A percentile compares a stretch with the other conserved stretches of the same genome.
These are phyloP conservation scores for Fonsecaea nubica DNA, from an alignment of 2,329 filamentous ascomycete genomes.

Conservation along the genomic window DNA sequence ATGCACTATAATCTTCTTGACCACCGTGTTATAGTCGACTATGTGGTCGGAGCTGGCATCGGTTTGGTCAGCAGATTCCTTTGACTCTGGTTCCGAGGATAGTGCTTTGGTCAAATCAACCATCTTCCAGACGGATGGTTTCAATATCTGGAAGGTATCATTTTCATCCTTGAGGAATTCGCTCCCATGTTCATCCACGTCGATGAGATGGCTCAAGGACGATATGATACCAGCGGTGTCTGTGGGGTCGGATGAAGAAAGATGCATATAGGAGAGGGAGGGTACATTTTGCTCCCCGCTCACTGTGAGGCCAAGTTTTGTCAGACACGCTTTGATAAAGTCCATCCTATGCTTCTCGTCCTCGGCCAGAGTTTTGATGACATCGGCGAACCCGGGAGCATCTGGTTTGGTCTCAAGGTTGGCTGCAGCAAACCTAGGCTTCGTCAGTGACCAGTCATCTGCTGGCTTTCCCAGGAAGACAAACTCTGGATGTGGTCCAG, in stretches of 20 bases:
- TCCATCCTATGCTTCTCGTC: slow-evolving; percentile 73
- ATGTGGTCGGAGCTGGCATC: slow-evolving; percentile 61
- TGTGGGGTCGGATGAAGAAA: slow-evolving; percentile 71
- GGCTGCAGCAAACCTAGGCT: slow-evolving; percentile 74
- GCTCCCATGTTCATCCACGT: slow-evolving; percentile 68
- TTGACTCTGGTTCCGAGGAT: slow-evolving; percentile 42
- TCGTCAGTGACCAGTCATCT: slow-evolving; percentile 40
- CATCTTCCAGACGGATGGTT: slow-evolving; percentile 67
- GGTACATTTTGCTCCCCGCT: slow-evolving; percentile 74
- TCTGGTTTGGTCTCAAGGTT: slow-evolving; percentile 75
- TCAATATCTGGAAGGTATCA: slow-evolving; percentile 81
- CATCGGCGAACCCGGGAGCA: slow-evolving; percentile 70
- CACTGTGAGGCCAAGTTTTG: slow-evolving; percentile 81
- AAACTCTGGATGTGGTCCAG: slow-evolving; percentile 91
- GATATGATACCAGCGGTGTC: slow-evolving; percentile 72
- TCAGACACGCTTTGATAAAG: slow-evolving; percentile 80
- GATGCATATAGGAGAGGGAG: slow-evolving; percentile 79
- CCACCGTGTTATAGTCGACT: slow-evolving; percentile 74
- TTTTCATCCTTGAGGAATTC: slow-evolving; percentile 80
- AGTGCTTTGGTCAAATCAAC: slow-evolving; percentile 63
- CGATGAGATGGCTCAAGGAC: slow-evolving; percentile 68
- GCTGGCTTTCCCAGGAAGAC: slow-evolving; percentile 42
- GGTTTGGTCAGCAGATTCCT: slow-evolving; percentile 44
- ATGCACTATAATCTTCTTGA: slow-evolving; percentile 78
- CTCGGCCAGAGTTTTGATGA: slow-evolving; percentile 70